Conservation (phyloP, 371 early-diverging fungal genomes). For the Smittium mucronatum region DNA sequence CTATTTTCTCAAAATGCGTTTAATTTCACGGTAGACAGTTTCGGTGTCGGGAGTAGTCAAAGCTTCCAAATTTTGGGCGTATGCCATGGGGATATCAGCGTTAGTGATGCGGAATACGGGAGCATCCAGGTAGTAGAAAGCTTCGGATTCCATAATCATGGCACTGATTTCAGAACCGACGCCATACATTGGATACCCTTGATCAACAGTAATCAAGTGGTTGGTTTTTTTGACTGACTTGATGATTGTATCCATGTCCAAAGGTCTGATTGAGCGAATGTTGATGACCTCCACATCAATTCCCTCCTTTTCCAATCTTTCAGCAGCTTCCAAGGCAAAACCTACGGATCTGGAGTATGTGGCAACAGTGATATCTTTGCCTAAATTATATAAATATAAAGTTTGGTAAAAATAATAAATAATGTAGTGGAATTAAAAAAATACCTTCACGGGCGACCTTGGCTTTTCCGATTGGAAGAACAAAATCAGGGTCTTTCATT, state of each 20-base stretch:
- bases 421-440: neutral
- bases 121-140: constrained; percentile 90
- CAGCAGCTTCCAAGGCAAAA: constrained; percentile 83
- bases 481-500: constrained; percentile 74
- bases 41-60: constrained; percentile 80
- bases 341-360: constrained; percentile 90
- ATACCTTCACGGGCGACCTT: constrained; percentile 77
- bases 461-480: constrained; percentile 91
- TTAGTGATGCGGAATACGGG: constrained; percentile 93
- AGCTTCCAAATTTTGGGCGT: constrained; percentile 90
- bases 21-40: constrained; percentile 62
- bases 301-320: constrained; percentile 64
- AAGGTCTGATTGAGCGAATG: constrained; percentile 93
- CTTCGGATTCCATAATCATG: constrained; percentile 90
- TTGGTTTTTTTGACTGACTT: constrained; percentile 95
- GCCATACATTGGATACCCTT: constrained; percentile 95
- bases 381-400: neutral
- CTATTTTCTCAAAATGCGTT: constrained; percentile 34
- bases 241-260: constrained; percentile 89
- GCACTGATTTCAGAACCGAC: constrained; percentile 96
- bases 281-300: constrained; percentile 79
- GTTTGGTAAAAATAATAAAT: neutral
- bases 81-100: constrained; percentile 98
- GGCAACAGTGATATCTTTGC: constrained; percentile 81
- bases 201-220: constrained; percentile 93